Base-by-base conservation (phyloP, 805 yeast genomes). In the Barnettozyma salicaria region DNA sequence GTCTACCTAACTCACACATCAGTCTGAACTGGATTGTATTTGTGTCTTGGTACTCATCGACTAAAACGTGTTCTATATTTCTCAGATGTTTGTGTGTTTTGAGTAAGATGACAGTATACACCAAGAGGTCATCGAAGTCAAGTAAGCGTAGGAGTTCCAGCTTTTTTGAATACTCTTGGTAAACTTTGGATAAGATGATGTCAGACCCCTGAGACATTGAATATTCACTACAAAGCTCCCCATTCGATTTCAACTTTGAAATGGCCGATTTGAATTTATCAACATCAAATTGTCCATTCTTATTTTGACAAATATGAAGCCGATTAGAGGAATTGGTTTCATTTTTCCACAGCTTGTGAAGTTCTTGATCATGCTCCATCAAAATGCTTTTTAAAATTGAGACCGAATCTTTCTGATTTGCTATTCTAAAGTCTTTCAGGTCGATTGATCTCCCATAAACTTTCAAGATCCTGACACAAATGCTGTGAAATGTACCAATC, bases 1-100 rank as follows among this genome's bases (percentile, higher is more conserved):
- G 64, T 10, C 53, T 51, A 0, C 79, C 67, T 22, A 82, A 59
- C 5, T 64, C 61, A 43, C 70, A 70, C 66, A 86, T 71, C 31
- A 92, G 63, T 37, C 76, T 74, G 45, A 87, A 65, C 55, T 90
- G 97, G 13, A 87, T 67, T 24, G 65, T 65, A 49, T 83, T 86
- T 0, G 97, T 88, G 50, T 92, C 98, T 61, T 90, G 97, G 51
- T 88, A 90, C 59, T 90, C 98, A 60, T 90, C 98, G 6, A 92
- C 86, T 14, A 90, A 63, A 0, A 88, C 87, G 50, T 87, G 92
- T 44, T 74, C 64, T 4, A 82, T 59, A 34, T 32, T 24, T 4
- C 64, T 20, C 8, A 51, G 38, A 19, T 47, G 41, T 8, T 23
- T 32, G 5, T 37, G 21, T 8, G 25, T 16, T 18, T 60, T 43